Base-by-base conservation (phyloP, 257 asterid species). In the Plantago ovata region DNA sequence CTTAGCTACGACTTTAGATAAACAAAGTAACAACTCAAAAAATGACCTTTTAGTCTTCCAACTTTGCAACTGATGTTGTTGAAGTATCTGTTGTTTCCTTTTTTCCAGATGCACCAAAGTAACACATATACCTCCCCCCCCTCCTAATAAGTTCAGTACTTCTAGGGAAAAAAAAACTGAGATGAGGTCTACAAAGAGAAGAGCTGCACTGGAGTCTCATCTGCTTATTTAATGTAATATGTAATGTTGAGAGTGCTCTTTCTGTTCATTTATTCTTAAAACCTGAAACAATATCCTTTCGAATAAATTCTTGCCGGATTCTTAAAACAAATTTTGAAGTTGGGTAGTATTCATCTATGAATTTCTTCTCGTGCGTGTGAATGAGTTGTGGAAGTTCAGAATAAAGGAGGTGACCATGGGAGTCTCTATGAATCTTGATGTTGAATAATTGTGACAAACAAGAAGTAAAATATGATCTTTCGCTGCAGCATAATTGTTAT, bases 121-220 rank as follows among this genome's bases (percentile, higher is more conserved):
- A 1, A 11, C 16, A 43, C 13, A 15, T 43, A 12, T 43, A 43
- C 15, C 48, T 44, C 14, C 14, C 7, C 7, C 6, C 33, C 36
- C n/a, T n/a, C 36, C 36, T 1, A 8, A 28, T 28, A 28, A 6
- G 7, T 28, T 1, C 36, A 28, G 7, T 45, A 45, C 10, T 45
- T 15, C 10, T 45, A 45, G 48, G 4, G 13, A 43, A 12, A 43
- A n/a, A 15, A 45, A 45, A 45, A 23, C 58, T 21, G 48, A 24
- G 60, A 42, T 51, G 60, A 28, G 60, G 61, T 63, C 38, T 50
- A 56, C 47, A 39, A 24, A 54, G 52, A 24, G 58, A 49, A 46
- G 15, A 45, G 20, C 40, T 60, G 45, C 19, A 22, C 33, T 38
- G 56, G 53, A 56, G 23, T 61, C 24, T 36, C 13, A 10, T 19